Conservation (phyloP, 257 asterid genomes). For the Linderniella brevidens region DNA sequence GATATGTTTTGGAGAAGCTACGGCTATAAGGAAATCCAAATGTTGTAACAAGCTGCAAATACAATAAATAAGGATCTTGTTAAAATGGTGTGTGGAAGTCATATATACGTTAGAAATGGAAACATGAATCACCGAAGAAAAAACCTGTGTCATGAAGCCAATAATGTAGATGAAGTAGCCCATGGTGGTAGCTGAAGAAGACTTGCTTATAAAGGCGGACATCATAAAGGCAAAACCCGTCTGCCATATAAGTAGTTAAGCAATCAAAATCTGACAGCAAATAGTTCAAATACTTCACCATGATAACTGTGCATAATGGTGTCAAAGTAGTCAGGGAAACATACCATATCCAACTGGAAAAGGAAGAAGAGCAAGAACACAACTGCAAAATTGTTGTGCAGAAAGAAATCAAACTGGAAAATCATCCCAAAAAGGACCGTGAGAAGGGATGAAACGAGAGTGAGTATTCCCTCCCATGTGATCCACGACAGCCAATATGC, state of each 20-base stretch:
- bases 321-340: slow-evolving; percentile 15
- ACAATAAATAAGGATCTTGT: slow-evolving; percentile 7
- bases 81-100: background rate
- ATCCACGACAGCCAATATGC: slow-evolving; percentile 94
- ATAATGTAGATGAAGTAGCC: slow-evolving; percentile 56
- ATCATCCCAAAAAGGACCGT: slow-evolving; percentile 85
- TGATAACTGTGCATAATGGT: background rate
- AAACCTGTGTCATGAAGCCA: slow-evolving; percentile 80
- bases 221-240: slow-evolving; percentile 67
- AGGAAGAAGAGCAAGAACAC: slow-evolving; percentile 69
- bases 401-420: slow-evolving; percentile 81
- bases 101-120: background rate
- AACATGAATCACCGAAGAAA: slow-evolving; percentile 8
- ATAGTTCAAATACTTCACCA: background rate
- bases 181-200: slow-evolving; percentile 60
- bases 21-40: slow-evolving; percentile 80
- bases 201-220: slow-evolving; percentile 65
- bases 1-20: slow-evolving; percentile 24
- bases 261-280: slow-evolving; percentile 4
- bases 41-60: slow-evolving; percentile 62
- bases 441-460: slow-evolving; percentile 51
- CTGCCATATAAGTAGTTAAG: slow-evolving; percentile 51
- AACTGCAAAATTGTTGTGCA: slow-evolving; percentile 54
- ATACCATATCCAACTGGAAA: slow-evolving; percentile 76
- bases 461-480: slow-evolving; percentile 73